Conservation (phyloP, 768 basidiomycete genomes). For the Mycena galericulata region DNA sequence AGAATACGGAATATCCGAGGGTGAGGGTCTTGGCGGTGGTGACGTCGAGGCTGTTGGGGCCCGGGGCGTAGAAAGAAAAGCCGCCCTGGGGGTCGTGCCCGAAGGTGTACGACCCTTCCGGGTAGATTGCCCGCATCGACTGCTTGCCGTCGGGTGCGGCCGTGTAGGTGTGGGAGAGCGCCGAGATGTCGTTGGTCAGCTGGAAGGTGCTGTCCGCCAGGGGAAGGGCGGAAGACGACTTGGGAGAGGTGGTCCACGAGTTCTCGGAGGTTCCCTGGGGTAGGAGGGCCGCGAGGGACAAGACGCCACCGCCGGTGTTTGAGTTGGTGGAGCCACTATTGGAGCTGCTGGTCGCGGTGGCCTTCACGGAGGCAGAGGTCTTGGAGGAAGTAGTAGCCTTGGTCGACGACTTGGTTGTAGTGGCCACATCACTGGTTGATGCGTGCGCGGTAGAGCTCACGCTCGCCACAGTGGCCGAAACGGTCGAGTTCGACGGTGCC, state of each 20-base stretch:
- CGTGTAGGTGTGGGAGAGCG: slow-evolving; percentile 56
- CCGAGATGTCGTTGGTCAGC: slow-evolving; percentile 51
- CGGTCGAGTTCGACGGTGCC: slow-evolving; percentile 21
- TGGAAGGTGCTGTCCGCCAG: slow-evolving; percentile 60
- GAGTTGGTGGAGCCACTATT: slow-evolving; percentile 31
- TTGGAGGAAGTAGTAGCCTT: no score
- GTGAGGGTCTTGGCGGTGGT: slow-evolving; percentile 74
- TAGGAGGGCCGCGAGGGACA: slow-evolving; percentile 52
- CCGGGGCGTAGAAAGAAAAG: slow-evolving; percentile 79
- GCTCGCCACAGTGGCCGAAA: slow-evolving; percentile 22
- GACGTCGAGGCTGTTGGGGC: slow-evolving; percentile 63
- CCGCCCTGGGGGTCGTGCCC: slow-evolving; percentile 63
- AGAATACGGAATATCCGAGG: slow-evolving; percentile 72
- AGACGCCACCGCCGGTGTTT: slow-evolving; percentile 24
- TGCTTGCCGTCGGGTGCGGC: slow-evolving; percentile 62
- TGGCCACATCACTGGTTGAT: slow-evolving; percentile 36
- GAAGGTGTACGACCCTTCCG: slow-evolving; percentile 69
- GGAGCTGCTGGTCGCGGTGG: slow-evolving; percentile 31
- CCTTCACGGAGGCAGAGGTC: slow-evolving; percentile 36
- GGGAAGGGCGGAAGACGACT: slow-evolving; percentile 47
- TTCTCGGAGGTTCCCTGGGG: slow-evolving; percentile 49
- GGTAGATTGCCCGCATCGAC: slow-evolving; percentile 65
- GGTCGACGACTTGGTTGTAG: slow-evolving; percentile 39
- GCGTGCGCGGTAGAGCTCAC: slow-evolving; percentile 34
- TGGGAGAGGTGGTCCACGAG: slow-evolving; percentile 63